These are phyloP conservation scores for Sphagnurus paluster DNA, from an alignment of 1,284 basidiomycete species.

Conservation along the genomic window DNA sequence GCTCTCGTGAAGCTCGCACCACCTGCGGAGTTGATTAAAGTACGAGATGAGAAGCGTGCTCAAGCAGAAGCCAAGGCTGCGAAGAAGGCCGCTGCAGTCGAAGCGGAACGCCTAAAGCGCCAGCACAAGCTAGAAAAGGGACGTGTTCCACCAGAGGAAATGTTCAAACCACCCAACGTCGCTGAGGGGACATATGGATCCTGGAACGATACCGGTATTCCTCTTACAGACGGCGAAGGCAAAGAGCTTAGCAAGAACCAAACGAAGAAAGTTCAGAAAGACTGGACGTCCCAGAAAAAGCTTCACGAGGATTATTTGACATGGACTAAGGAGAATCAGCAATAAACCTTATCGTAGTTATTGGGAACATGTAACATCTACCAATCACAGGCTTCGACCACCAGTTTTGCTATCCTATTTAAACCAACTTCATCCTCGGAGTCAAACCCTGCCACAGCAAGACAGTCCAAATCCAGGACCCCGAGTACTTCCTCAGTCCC, in stretches of 20 bases:
- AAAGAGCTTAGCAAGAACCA: slow-evolving; percentile 85
- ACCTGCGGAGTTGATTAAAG: slow-evolving; percentile 79
- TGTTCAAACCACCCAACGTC: slow-evolving; percentile 86
- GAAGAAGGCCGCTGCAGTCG: slow-evolving; percentile 76
- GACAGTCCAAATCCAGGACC: slow-evolving; percentile 85
- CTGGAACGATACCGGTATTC: slow-evolving; percentile 87
- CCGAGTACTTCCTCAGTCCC: slow-evolving; percentile 53
- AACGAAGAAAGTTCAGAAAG: slow-evolving; percentile 82
- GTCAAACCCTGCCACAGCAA: slow-evolving; percentile 70
- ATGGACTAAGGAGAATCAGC: slow-evolving; percentile 48
- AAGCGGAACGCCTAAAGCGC: slow-evolving; percentile 77
- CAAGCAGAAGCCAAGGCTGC: slow-evolving; percentile 75
- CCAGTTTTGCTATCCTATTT: slow-evolving; percentile 69
- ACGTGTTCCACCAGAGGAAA: slow-evolving; percentile 67
- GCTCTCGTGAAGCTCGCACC: slow-evolving; percentile 94
- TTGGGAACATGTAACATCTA: slow-evolving; percentile 19
- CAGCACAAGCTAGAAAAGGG: slow-evolving; percentile 87
- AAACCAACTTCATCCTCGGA: slow-evolving; percentile 74
- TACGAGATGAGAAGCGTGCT: slow-evolving; percentile 89
- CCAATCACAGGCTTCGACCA: slow-evolving; percentile 41
- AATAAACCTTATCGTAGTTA: slow-evolving; percentile 14
- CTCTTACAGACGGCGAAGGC: slow-evolving; percentile 82
- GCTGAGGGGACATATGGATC: slow-evolving; percentile 67
- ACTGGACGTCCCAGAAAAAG: slow-evolving; percentile 76
- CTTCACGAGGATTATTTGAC: slow-evolving; percentile 75